phyloP scores from a whole-genome alignment of 1,139 yeast genomes.

The Suhomyces coccinellae region DNA sequence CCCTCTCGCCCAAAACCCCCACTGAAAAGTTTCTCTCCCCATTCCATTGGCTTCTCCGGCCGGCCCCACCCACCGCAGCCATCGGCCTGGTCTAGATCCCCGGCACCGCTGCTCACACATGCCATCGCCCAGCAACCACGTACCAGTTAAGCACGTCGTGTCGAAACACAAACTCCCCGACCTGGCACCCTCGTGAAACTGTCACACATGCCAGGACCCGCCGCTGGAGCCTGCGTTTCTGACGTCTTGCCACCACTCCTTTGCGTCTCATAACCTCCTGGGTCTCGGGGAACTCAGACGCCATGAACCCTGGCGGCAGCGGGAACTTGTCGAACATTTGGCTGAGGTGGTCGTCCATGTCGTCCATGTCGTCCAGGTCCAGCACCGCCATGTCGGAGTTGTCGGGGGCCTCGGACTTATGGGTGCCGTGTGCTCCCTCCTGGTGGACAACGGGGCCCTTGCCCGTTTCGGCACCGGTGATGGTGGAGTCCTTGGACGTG shows the following conservation, averaged over 20 bases:
- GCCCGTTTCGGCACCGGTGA: constrained; percentile 2
- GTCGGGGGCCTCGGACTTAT: constrained; percentile 13
- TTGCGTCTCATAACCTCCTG: constrained; percentile 39
- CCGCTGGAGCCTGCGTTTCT: constrained; percentile 16
- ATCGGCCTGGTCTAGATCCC: constrained; percentile 4
- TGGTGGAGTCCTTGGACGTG: constrained; percentile 6
- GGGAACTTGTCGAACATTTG: constrained; percentile 47
- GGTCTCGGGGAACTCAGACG: constrained; percentile 62
- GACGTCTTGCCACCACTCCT: constrained; percentile 14
- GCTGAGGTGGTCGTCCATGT: constrained; percentile 16
- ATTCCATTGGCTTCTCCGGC: background rate
- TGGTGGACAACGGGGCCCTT: no score
- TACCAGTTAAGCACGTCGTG: constrained; percentile 19
- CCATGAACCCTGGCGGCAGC: constrained; percentile 67
- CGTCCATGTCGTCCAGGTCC: constrained; percentile 4
- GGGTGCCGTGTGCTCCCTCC: background rate
- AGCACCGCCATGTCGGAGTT: background rate
- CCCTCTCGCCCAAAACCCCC: no score
- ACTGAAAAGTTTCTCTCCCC: no score
- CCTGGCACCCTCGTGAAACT: constrained; percentile 16
- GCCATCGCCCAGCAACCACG: constrained; percentile 15
- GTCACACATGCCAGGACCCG: constrained; percentile 15
- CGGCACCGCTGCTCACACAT: constrained; percentile 1
- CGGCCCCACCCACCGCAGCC: background rate
- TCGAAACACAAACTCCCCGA: constrained; percentile 21